Base-by-base conservation (phyloP, 176 grass and related monocot genomes). In the Pontederia paniculata region DNA sequence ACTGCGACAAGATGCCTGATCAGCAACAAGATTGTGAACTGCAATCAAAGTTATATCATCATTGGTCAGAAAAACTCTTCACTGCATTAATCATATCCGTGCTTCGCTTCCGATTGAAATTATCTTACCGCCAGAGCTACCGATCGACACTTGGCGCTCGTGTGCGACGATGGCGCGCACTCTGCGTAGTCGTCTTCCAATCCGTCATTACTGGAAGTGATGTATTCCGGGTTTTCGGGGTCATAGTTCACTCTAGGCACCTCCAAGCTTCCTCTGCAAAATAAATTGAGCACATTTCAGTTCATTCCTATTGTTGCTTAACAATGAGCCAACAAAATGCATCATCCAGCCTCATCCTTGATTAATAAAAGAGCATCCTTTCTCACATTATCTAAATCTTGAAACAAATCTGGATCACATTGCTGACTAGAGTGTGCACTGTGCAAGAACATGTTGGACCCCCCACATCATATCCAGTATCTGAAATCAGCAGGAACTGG, bases 261-360 rank as follows among this genome's bases (percentile, higher is more conserved):
- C 54, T 87, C 83, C 62, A 87, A 66, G 56, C 82, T 83, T 59
- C 71, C 86, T 45, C 91, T 97, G 67, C 62, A 48, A 49, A 12
- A 75, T 58, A 10, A 50, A 56, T 17, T n/a, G 11, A 63, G 60
- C 17, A 50, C 15, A 17, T 13, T 48, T 9, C 15, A 50, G 48
- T 16, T 50, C 48, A 25, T 14, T 56, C 14, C 2, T 28, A 12
- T 5, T 56, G 54, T 56, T 28, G 21, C 13, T 14, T 12, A 20
- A 6, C 14, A 16, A 56, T 23, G n/a, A 43, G 3, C 18, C 41
- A 62, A 9, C 28, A 37, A 37, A 37, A 37, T 37, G 28, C 28
- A 37, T 6, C 28, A 37, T 37, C 28, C 1, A 37, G 28, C 28
- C 5, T 37, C 0, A 37, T 37, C 28, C 3, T 37, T 37, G 28